Percentiles rank a stretch among this genome's conserved stretches.
Conservation (phyloP, 2,329 filamentous ascomycete genomes). For the Microcyclospora pomicola region DNA sequence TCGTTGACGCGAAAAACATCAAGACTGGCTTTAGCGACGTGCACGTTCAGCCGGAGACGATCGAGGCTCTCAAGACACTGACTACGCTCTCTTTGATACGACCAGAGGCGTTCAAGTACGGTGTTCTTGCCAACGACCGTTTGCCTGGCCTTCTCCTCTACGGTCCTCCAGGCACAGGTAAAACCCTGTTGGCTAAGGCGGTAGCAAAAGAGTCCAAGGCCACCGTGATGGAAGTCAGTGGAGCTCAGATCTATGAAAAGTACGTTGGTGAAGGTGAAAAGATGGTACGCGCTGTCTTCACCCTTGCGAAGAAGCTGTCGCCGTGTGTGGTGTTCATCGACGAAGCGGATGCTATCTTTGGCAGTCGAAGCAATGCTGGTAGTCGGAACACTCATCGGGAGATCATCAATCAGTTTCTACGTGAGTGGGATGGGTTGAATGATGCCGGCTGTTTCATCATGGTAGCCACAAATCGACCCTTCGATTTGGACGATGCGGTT, state of each 20-base stretch:
- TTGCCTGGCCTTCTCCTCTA: constrained; percentile 95
- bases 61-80: constrained; percentile 75
- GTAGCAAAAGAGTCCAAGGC: constrained; percentile 53
- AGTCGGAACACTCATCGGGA: constrained; percentile 65
- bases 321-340: constrained; percentile 95
- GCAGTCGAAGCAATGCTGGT: constrained; percentile 53
- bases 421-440: constrained; percentile 92
- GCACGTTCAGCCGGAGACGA: constrained; percentile 66
- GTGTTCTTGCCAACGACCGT: constrained; percentile 78
- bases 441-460: constrained; percentile 78
- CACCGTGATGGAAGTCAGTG: constrained; percentile 68
- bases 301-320: constrained; percentile 74
- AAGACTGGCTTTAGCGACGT: constrained; percentile 79
- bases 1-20: constrained; percentile 70
- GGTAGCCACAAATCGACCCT: constrained; percentile 92
- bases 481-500: constrained; percentile 83
- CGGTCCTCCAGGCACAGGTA: constrained; percentile 78
- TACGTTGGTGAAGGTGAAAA: constrained; percentile 95
- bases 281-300: constrained; percentile 85
- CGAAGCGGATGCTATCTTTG: constrained; percentile 86
- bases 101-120: constrained; percentile 91
- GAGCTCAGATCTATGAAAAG: constrained; percentile 88
- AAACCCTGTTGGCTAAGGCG: constrained; percentile 61
- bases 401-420: constrained; percentile 90
- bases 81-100: constrained; percentile 76